Evolutionary conservation across 1,284 basidiomycete genomes (phyloP).

Genomic region (Pyrrhoderma lamaoense): DNA sequence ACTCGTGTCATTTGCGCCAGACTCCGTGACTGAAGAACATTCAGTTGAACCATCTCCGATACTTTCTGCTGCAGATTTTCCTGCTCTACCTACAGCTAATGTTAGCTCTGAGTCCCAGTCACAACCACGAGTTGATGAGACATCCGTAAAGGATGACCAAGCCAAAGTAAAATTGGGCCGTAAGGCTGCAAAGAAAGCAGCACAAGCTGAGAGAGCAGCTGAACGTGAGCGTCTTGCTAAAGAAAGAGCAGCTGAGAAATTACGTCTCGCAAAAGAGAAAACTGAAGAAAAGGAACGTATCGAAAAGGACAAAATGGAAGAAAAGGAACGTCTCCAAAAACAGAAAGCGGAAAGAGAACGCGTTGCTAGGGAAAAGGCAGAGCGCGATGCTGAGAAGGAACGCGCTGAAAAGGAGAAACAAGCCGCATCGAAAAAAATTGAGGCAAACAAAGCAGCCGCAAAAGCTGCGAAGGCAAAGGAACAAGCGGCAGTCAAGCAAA

Average conservation of each 20-base stretch:
- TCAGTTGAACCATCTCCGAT: slow-evolving; percentile 29
- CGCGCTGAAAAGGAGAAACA: slow-evolving; percentile 24
- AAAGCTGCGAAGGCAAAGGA: slow-evolving; percentile 26
- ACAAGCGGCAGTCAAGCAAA: slow-evolving; percentile 22
- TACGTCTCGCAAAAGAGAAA: slow-evolving; percentile 25
- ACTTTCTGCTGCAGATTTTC: slow-evolving; percentile 67
- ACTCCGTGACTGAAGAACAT: slow-evolving; percentile 8
- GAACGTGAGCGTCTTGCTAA: slow-evolving; percentile 24
- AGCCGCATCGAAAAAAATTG: slow-evolving; percentile 20
- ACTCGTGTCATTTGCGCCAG: slow-evolving; percentile 27
- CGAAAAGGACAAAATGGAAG: slow-evolving; percentile 29
- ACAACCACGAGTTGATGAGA: slow-evolving; percentile 23
- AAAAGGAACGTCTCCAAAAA: slow-evolving; percentile 29
- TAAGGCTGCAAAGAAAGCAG: slow-evolving; percentile 30
- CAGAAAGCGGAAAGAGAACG: slow-evolving; percentile 30
- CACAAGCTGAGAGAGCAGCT: slow-evolving; percentile 27
- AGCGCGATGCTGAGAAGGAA: slow-evolving; percentile 22
- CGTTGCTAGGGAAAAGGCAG: slow-evolving; percentile 25
- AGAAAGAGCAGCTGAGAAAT: slow-evolving; percentile 30
- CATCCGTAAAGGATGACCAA: slow-evolving; percentile 27
- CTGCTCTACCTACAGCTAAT: slow-evolving; percentile 40
- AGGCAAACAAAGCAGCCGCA: slow-evolving; percentile 30
- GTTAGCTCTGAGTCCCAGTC: slow-evolving; percentile 25
- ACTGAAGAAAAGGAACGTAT: slow-evolving; percentile 19
- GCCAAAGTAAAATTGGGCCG: slow-evolving; percentile 26